Evolutionary conservation across 2,329 filamentous ascomycete genomes (phyloP), one percentile per base, ranked within the genome.

Genomic region (Exophiala xenobiotica): DNA sequence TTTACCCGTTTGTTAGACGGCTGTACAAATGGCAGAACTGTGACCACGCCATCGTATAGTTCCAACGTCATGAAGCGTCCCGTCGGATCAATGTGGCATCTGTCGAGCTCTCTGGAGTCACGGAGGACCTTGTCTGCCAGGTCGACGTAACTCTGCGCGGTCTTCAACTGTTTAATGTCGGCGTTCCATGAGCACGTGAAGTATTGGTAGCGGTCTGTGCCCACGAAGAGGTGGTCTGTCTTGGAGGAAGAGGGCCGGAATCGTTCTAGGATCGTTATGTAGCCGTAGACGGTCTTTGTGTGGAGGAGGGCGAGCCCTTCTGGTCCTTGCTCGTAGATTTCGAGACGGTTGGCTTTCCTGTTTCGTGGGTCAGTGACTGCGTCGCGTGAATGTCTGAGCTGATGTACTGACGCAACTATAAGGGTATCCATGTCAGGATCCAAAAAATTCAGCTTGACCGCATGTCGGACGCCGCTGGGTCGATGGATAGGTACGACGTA

Each of bases 401-500:
- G 37, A 52, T 49, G 14, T 40, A 71, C 89, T 73, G 79, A 96
- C 91, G 90, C 90, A 64, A 96, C 78, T 46, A 96, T 83, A 57
- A 99, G 76, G 63, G 88, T 90, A 63, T 95, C 87, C 55, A 90
- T 82, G 44, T 88, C 82, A 3, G 82, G 74, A 37, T 81, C 79
- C 45, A 95, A 75, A 63, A 97, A 85, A 62, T 83, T 84, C 54
- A 92, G 79, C 66, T 86, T 88, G 60, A 97, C 70, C 11, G 91
- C 92, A 79, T 96, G 88, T 49, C 91, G 85, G 58, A 96, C 85
- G 74, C 90, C 95, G 68, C 89, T 96, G 19, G 93, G 87, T 63
- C 85, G 81, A 70, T 99, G 93, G 51, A 99, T 93, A 31, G 93
- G 91, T 56, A 90, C 90, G 64, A 99, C 77, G 70, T 97, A 99